These are phyloP conservation scores for Penicillium concentricum DNA, from an alignment of 2,329 filamentous ascomycete genomes.

Conservation along the genomic window DNA sequence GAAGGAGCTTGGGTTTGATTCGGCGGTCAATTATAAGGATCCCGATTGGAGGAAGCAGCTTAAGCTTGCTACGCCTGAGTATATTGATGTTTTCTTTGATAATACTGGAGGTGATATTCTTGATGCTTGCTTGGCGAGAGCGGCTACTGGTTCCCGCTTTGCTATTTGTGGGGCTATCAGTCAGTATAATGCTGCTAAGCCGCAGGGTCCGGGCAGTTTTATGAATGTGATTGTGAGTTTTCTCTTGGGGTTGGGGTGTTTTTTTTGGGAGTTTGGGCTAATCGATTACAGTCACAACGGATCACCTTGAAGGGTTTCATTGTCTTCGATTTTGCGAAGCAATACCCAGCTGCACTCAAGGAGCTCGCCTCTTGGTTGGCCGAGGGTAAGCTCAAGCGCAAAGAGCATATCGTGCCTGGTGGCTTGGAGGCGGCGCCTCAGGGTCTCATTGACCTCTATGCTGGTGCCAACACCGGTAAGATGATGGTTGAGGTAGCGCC, in stretches of 20 bases:
- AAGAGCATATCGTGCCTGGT: conserved; percentile 70
- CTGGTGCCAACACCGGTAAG: conserved; percentile 69
- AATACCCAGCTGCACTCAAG: conserved; percentile 58
- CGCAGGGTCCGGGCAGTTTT: conserved; percentile 55
- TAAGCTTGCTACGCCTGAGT: conserved; percentile 56
- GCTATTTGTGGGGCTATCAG: conserved; percentile 71
- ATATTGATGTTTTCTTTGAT: conserved; percentile 71
- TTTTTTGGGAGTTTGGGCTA: conserved; percentile 7
- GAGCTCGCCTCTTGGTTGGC: conserved; percentile 67
- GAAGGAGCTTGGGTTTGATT: conserved; percentile 65
- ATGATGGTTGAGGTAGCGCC: conserved; percentile 50
- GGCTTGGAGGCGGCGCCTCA: conserved; percentile 64
- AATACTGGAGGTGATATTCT: conserved; percentile 73
- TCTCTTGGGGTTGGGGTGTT: not conserved
- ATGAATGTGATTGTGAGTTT: conserved; percentile 42
- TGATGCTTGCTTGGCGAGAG: conserved; percentile 63
- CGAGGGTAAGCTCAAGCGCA: conserved; percentile 69
- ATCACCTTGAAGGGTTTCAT: conserved; percentile 69
- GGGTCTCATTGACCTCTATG: conserved; percentile 63
- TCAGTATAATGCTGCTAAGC: conserved; percentile 62
- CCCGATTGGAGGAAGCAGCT: conserved; percentile 61
- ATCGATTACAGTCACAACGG: conserved; percentile 33
- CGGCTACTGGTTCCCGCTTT: conserved; percentile 63
- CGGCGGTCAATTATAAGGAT: conserved; percentile 68
- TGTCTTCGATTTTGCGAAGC: conserved; percentile 63